Conservation (phyloP, 2,329 filamentous ascomycete species). For the Aspergillus sp. region DNA sequence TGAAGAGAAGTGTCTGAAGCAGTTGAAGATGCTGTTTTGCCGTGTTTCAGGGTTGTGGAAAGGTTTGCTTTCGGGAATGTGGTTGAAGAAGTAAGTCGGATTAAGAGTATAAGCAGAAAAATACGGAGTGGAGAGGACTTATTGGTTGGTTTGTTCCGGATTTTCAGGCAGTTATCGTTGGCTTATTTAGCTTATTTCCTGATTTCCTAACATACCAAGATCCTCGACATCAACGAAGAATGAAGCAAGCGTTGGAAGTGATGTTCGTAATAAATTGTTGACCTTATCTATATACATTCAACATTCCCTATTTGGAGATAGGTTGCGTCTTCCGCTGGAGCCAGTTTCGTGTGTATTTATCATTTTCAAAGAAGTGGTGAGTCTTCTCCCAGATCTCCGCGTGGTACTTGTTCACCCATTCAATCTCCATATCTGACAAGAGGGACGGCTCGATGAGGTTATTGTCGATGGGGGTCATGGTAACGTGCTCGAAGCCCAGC, state of each 20-base stretch:
- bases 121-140: too few species aligned
- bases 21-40: too few species aligned
- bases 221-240: too few species aligned
- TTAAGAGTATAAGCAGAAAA: too few species aligned
- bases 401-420: slow-evolving; percentile 85
- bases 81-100: too few species aligned
- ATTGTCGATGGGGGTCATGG: slow-evolving; percentile 89
- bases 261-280: background rate
- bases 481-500: slow-evolving; percentile 93
- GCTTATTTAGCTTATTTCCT: too few species aligned
- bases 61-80: too few species aligned
- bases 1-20: too few species aligned
- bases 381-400: slow-evolving; percentile 76
- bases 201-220: too few species aligned
- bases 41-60: too few species aligned
- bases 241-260: background rate
- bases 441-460: slow-evolving; percentile 73
- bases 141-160: too few species aligned
- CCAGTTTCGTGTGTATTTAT: slow-evolving; percentile 69
- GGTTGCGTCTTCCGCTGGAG: slow-evolving; percentile 77
- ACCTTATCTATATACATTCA: background rate
- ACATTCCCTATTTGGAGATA: slow-evolving; percentile 38
- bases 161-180: too few species aligned
- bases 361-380: slow-evolving; percentile 64
- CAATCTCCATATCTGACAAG: slow-evolving; percentile 66